Evolutionary conservation across 805 yeast species (phyloP), one percentile per base, ranked within the genome.

Genomic region (Candida broadrunensis): DNA sequence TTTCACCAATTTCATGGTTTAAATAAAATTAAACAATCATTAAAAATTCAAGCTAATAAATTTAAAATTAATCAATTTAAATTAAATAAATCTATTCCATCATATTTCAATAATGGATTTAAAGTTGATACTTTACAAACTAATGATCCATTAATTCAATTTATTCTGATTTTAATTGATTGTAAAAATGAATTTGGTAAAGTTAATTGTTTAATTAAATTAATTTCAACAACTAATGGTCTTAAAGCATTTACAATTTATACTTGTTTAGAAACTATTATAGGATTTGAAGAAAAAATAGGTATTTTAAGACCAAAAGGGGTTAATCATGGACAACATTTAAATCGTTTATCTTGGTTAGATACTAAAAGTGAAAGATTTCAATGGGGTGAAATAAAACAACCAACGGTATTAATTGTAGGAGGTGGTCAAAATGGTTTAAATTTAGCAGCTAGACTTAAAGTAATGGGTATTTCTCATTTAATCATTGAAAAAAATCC

Each of bases 361-460:
- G 73, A 68, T 37, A 40, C 45, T 34, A 56, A 72, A 44, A 48
- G 45, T 33, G 52, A 49, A 12, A 63, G 58, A n/a, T 54, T 54
- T 38, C 47, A 50, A 13, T 61, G 52, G 46, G 60, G 54, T n/a
- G 62, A 51, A 3, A 49, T 49, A 3, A 60, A 62, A 37, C 63
- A 67, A 46, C 77, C 76, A 4, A 37, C 61, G n/a, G 76, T 70
- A 16, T 54, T 72, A 30, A 55, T 72, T 44, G 69, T 72, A 35
- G 77, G 77, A 32, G 77, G 73, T 42, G 77, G 77, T 17, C 77
- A 72, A 51, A 64, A 67, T 44, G 76, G 76, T 3, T 51, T 72
- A 21, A 64, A 65, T 24, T 50, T 60, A 20, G 75, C 75, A 25
- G 73, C 76, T 1, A 54, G 73, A 38, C 53, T 71, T 50, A 67